phyloP scores from a whole-genome alignment of 176 grass and related monocot genomes.

The Pontederia crassipes region DNA sequence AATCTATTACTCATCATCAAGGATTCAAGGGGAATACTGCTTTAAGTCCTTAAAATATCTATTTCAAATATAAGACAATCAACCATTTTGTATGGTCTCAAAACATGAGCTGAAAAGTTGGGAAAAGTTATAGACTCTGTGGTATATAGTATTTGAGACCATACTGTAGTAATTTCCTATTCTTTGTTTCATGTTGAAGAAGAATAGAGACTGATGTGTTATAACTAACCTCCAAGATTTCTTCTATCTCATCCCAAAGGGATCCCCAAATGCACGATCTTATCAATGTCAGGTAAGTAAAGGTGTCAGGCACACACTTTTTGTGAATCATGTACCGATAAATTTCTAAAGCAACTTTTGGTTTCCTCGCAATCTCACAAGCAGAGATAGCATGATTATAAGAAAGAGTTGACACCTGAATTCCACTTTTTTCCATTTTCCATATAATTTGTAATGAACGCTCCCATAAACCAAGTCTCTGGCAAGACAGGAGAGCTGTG shows the following conservation, averaged over 20 bases:
- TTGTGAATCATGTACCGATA: constrained; percentile 57
- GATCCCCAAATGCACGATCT: constrained; percentile 82
- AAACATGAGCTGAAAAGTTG: too few relatives aligned
- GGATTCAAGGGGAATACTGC: too few relatives aligned
- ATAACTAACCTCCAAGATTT: constrained; percentile 55
- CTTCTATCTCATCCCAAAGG: constrained; percentile 71
- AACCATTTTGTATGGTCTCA: too few relatives aligned
- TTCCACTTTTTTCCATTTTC: constrained; percentile 62
- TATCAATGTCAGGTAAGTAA: constrained; percentile 75
- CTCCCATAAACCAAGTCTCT: constrained; percentile 76
- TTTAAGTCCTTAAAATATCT: too few relatives aligned
- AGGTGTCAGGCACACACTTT: constrained; percentile 52
- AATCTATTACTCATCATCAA: too few relatives aligned
- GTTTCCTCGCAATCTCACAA: constrained; percentile 61
- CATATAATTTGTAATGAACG: constrained; percentile 70
- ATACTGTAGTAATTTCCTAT: too few relatives aligned
- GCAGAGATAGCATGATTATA: constrained; percentile 90
- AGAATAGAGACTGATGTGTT: neutral
- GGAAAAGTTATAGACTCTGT: too few relatives aligned
- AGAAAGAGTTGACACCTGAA: constrained; percentile 46
- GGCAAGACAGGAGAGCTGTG: constrained; percentile 71
- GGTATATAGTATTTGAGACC: too few relatives aligned
- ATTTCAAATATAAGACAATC: too few relatives aligned
- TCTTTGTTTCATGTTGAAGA: neutral
- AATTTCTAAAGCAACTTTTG: constrained; percentile 60